A percentile compares a stretch with the other conserved stretches of the same genome.
phyloP scores from a whole-genome alignment of 257 asterid species.

The Capsicum chinense region DNA sequence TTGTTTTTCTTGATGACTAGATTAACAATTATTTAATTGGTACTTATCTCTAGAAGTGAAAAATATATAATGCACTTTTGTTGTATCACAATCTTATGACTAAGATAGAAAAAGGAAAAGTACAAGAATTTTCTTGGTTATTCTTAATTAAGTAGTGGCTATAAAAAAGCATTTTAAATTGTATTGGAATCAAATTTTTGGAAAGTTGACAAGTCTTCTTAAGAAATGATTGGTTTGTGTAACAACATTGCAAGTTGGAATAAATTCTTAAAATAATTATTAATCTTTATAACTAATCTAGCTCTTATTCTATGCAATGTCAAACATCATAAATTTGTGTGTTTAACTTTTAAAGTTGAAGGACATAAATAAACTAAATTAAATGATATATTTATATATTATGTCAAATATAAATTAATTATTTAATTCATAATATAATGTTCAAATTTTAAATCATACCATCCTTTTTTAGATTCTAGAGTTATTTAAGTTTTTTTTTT shows the following conservation, averaged over 20 bases:
- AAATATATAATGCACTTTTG: conserved; percentile 6
- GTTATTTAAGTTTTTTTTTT: no score
- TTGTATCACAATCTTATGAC: not conserved
- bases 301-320: not conserved
- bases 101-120: not conserved
- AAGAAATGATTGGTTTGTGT: not conserved
- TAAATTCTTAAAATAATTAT: not conserved
- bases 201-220: conserved; percentile 14
- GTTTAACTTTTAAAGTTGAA: no score
- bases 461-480: no score
- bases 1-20: not conserved
- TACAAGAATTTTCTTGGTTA: not conserved
- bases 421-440: no score
- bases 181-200: not conserved
- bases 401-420: no score
- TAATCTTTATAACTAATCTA: not conserved
- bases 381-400: no score
- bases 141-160: conserved; percentile 1
- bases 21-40: not conserved
- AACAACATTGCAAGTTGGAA: not conserved
- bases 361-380: no score
- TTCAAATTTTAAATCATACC: no score
- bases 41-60: not conserved
- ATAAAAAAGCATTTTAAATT: not conserved
- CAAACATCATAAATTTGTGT: not conserved